Evolutionary conservation across 1,139 yeast species (phyloP).

Genomic region (Scheffersomyces parashehatae): DNA sequence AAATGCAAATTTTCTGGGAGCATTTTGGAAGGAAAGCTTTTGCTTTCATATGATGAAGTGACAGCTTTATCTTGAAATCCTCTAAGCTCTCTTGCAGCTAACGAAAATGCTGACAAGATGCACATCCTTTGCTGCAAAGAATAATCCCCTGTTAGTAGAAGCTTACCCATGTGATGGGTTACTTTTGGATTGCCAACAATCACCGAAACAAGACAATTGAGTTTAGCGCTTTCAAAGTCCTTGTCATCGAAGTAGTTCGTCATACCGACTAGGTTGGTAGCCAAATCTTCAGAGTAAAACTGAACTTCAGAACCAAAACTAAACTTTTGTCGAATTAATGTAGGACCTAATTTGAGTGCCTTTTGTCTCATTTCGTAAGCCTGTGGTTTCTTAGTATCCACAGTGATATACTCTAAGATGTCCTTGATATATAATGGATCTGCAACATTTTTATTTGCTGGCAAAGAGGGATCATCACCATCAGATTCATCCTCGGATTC

Average conservation of each 20-base stretch:
- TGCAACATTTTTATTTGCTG: constrained; percentile 34
- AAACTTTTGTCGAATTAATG: constrained; percentile 54
- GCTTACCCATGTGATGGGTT: constrained; percentile 37
- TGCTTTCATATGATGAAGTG: constrained; percentile 31
- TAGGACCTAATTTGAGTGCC: constrained; percentile 56
- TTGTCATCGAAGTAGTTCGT: constrained; percentile 49
- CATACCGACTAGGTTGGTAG: constrained; percentile 48
- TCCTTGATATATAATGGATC: constrained; percentile 66
- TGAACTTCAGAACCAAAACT: constrained; percentile 54
- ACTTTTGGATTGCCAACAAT: constrained; percentile 48
- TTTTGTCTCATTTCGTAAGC: constrained; percentile 53
- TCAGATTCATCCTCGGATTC: constrained; percentile 46
- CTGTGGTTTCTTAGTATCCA: constrained; percentile 42
- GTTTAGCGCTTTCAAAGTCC: constrained; percentile 50
- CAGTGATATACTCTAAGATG: constrained; percentile 51
- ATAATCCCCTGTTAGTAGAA: constrained; percentile 61
- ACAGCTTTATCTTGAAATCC: constrained; percentile 55
- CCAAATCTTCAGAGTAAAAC: constrained; percentile 47
- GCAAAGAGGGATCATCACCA: constrained; percentile 51
- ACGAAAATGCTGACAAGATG: constrained; percentile 54
- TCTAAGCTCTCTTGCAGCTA: constrained; percentile 59
- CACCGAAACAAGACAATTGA: constrained; percentile 54
- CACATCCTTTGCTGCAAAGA: constrained; percentile 62
- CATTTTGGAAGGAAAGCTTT: constrained; percentile 38
- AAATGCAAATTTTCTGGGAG: constrained; percentile 51